Percentiles rank a stretch among this genome's conserved stretches.
Evolutionary conservation across 2,329 filamentous ascomycete species (phyloP).

Genomic region (Periconia macrospinosa): DNA sequence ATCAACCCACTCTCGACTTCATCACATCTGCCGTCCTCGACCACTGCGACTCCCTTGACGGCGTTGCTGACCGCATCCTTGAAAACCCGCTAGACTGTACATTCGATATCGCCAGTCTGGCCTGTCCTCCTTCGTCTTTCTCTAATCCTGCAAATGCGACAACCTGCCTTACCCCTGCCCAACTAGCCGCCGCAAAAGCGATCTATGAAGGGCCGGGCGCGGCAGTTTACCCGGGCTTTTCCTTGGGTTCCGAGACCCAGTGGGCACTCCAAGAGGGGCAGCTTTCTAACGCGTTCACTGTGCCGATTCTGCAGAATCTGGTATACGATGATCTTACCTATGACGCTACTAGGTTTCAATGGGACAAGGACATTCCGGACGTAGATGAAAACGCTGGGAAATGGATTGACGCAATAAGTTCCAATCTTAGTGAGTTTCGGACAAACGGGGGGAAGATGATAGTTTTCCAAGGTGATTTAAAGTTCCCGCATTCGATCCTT

Average conservation of each 20-base stretch:
- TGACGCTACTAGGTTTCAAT: slow-evolving; percentile 41
- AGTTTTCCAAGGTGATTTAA: no score
- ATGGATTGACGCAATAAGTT: no score
- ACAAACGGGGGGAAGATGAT: no score
- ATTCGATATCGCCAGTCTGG: no score
- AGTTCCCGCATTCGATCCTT: no score
- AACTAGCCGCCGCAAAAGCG: slow-evolving; percentile 33
- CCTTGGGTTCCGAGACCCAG: slow-evolving; percentile 43
- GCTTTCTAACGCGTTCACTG: slow-evolving; percentile 39
- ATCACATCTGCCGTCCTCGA: slow-evolving; percentile 38
- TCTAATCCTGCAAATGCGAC: slow-evolving; percentile 21
- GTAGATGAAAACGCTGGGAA: no score
- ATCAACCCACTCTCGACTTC: slow-evolving; percentile 35
- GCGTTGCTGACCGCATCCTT: slow-evolving; percentile 42
- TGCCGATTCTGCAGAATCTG: slow-evolving; percentile 48
- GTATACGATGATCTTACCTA: slow-evolving; percentile 44
- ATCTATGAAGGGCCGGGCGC: slow-evolving; percentile 36
- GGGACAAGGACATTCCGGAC: slow-evolving; percentile 35
- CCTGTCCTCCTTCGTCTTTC: slow-evolving; percentile 26
- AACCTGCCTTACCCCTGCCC: slow-evolving; percentile 34
- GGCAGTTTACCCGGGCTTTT: slow-evolving; percentile 46
- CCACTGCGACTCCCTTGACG: slow-evolving; percentile 45
- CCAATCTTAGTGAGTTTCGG: no score
- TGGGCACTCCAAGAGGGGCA: slow-evolving; percentile 42
- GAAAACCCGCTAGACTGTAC: slow-evolving; percentile 43